Conservation (phyloP, 768 basidiomycete genomes). For the Trichaptum fuscoviolaceum region DNA sequence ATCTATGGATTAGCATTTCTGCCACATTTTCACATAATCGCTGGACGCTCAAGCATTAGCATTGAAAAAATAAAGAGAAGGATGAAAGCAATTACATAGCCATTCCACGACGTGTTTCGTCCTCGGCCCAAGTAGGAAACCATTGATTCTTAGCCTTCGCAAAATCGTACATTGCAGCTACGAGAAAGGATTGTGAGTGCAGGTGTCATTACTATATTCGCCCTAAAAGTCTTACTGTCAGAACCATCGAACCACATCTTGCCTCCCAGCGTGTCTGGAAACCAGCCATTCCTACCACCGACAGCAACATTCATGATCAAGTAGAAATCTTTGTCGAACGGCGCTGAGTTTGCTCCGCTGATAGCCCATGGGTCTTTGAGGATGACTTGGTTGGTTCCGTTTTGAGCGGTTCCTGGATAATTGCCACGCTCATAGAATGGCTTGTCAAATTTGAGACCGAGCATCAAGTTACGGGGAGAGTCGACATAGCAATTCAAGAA, state of each 20-base stretch:
- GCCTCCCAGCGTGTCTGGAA: conserved; percentile 72
- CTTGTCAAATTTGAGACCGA: conserved; percentile 63
- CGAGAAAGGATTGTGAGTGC: not conserved
- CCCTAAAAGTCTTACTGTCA: conserved; percentile 16
- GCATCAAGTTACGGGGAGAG: conserved; percentile 67
- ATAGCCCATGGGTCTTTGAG: conserved; percentile 74
- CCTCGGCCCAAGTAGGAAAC: conserved; percentile 68
- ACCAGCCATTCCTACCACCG: conserved; percentile 91
- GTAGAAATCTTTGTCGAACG: conserved; percentile 89
- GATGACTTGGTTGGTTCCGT: conserved; percentile 58
- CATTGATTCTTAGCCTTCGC: conserved; percentile 53
- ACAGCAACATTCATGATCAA: conserved; percentile 79
- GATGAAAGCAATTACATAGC: conserved; percentile 46
- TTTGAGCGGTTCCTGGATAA: conserved; percentile 50
- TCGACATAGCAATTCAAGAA: conserved; percentile 86
- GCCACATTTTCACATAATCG: conserved; percentile 80
- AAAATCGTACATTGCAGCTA: conserved; percentile 71
- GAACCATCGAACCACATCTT: conserved; percentile 83
- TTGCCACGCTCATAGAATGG: conserved; percentile 77
- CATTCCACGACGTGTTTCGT: conserved; percentile 57
- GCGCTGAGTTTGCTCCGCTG: conserved; percentile 61
- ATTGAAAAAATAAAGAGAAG: not conserved
- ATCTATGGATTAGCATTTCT: conserved; percentile 40
- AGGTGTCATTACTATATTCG: not conserved
- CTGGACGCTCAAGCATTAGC: conserved; percentile 23